Percentiles rank a stretch among this genome's conserved stretches.
phyloP scores from a whole-genome alignment of 257 asterid species.

The Nicotiana tabacum region DNA sequence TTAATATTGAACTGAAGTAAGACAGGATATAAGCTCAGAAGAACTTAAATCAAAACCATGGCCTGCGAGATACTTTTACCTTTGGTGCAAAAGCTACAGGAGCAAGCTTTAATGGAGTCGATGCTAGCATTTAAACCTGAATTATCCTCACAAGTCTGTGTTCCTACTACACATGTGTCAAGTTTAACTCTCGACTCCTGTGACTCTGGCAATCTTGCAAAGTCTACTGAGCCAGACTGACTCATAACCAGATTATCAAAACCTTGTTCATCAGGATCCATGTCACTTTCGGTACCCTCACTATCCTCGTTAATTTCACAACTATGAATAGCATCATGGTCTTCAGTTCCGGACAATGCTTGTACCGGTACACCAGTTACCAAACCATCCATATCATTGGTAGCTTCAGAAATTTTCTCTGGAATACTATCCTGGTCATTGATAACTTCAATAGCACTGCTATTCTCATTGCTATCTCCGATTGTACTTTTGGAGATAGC shows the following conservation, averaged over 20 bases:
- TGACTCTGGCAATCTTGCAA: conserved; percentile 48
- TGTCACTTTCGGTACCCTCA: conserved; percentile 29
- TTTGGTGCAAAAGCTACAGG: conserved; percentile 81
- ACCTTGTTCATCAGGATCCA: conserved; percentile 36
- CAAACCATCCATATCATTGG: conserved; percentile 5
- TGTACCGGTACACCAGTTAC: background rate
- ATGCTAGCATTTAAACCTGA: conserved; percentile 22
- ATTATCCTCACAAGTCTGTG: conserved; percentile 30
- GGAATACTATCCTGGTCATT: conserved; percentile 4
- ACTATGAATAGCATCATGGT: conserved; percentile 13
- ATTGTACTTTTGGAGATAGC: conserved; percentile 14
- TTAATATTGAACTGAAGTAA: background rate
- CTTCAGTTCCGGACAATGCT: conserved; percentile 9
- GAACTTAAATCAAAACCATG: background rate
- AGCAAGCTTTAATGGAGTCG: conserved; percentile 51
- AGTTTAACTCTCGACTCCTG: conserved; percentile 60
- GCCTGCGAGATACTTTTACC: conserved; percentile 32
- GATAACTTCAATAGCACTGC: background rate
- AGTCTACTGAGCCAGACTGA: conserved; percentile 60
- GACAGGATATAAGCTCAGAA: background rate
- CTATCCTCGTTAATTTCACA: conserved; percentile 36
- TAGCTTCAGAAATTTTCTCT: background rate
- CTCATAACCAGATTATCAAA: conserved; percentile 51
- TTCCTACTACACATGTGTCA: conserved; percentile 40
- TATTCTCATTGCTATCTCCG: conserved; percentile 13